Evolutionary conservation across 2,329 filamentous ascomycete genomes (phyloP), one percentile per base, ranked within the genome.

Genomic region (Cladosporium sp.): DNA sequence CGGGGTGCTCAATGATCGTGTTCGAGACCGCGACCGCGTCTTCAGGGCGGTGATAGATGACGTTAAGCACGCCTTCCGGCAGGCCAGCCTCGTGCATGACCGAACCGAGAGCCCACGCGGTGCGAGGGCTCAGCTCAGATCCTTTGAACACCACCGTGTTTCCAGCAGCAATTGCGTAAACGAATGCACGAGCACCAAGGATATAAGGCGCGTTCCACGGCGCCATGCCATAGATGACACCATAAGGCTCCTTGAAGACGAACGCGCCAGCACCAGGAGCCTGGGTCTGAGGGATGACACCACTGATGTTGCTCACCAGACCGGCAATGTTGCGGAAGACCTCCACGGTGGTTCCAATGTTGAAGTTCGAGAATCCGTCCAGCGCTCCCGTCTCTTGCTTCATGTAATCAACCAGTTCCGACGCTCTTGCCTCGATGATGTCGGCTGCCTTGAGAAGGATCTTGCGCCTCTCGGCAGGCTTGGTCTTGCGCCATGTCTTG

Each of bases 61-160:
- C 81, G 76, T 93, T 95, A 36, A 96, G 77, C 3, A 87, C 89
- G 28, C 92, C 92, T 0, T 83, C 82, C 0, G 92, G 92, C 15
- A 96, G 83, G 3, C 92, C 92, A 7, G 92, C 92, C 72, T 92
- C 87, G 66, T 86, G 86, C 74, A 93, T 85, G 41, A 89, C 81
- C 26, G 85, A 84, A 7, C 83, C 87, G 49, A 94, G 81, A 3
- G 83, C 84, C 81, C 85, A 87, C 73, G 88, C 86, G 44, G 83
- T 86, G 59, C 86, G 85, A 0, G 91, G 91, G 2, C 86, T 85
- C 10, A 87, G 72, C 75, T 94, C 91, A 4, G 88, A 86, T 1
- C 85, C 89, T 76, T 93, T 94, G 68, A 93, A 79, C 14, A 94
- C 83, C 21, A 86, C 85, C 0, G 91, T 92, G 77, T 93, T 93